Percentiles rank a stretch among this genome's conserved stretches.
These are phyloP conservation scores for Rhodomyrtus psidioides DNA, from an alignment of 441 rosid genomes.

Conservation along the genomic window DNA sequence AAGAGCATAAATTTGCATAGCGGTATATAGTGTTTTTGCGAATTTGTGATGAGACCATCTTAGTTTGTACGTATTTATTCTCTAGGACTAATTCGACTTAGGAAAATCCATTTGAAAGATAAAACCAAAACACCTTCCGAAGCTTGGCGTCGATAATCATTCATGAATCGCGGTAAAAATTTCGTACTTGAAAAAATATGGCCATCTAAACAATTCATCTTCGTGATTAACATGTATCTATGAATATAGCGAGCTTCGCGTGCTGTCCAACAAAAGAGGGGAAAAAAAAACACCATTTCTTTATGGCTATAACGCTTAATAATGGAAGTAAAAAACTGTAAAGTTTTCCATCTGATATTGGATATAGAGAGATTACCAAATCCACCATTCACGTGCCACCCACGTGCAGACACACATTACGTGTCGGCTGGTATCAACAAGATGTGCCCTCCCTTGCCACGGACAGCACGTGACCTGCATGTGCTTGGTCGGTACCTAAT, in stretches of 20 bases:
- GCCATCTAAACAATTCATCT: background rate
- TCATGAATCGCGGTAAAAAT: background rate
- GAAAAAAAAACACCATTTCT: background rate
- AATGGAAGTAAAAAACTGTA: background rate
- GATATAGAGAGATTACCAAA: background rate
- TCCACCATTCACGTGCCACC: constrained; percentile 25
- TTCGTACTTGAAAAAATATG: no score
- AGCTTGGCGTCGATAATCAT: background rate
- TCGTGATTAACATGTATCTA: background rate
- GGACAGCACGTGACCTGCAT: constrained; percentile 11
- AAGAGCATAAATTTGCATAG: background rate
- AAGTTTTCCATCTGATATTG: background rate
- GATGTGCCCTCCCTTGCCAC: background rate
- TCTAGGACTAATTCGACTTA: background rate
- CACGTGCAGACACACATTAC: constrained; percentile 14
- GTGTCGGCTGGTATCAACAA: constrained; percentile 12
- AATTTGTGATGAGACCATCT: background rate
- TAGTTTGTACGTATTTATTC: background rate
- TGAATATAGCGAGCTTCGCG: background rate
- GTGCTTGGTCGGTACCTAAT: constrained; percentile 4
- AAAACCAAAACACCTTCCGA: background rate
- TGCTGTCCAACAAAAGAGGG: background rate
- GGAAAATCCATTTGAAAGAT: background rate
- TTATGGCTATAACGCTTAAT: background rate
- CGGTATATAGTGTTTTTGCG: background rate